Conservation (phyloP, 1,139 yeast genomes). For the Candida pseudoviswanathii region DNA sequence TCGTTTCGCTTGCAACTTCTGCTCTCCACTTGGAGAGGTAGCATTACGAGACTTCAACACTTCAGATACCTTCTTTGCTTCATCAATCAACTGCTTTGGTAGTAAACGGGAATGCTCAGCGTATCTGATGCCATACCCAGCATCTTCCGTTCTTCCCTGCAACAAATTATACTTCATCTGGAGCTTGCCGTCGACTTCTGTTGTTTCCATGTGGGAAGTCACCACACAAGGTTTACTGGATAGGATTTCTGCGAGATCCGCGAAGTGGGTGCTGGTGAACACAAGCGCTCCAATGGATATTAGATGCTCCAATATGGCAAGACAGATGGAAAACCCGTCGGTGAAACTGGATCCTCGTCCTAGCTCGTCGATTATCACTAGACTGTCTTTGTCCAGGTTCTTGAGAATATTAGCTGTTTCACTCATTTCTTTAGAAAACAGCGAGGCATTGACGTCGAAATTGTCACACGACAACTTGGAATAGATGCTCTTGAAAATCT, state of each 20-base stretch:
- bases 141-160: slow-evolving; percentile 21
- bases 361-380: slow-evolving; percentile 52
- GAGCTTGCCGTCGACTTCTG: slow-evolving; percentile 19
- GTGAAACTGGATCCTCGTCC: slow-evolving; percentile 50
- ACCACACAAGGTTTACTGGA: slow-evolving; percentile 28
- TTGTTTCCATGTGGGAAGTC: slow-evolving; percentile 28
- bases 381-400: slow-evolving; percentile 30
- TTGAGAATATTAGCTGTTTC: slow-evolving; percentile 46
- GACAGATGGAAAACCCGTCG: slow-evolving; percentile 43
- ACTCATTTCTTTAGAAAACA: slow-evolving; percentile 53
- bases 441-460: slow-evolving; percentile 41
- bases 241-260: slow-evolving; percentile 33
- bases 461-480: slow-evolving; percentile 50
- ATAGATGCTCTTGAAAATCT: slow-evolving; percentile 41
- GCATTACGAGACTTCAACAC: slow-evolving; percentile 12
- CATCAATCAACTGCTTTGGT: slow-evolving; percentile 20
- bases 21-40: slow-evolving; percentile 3
- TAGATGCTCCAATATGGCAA: slow-evolving; percentile 38
- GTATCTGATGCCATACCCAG: slow-evolving; percentile 29
- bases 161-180: slow-evolving; percentile 28
- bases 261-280: slow-evolving; percentile 42
- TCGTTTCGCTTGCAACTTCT: slow-evolving; percentile 11
- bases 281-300: slow-evolving; percentile 25
- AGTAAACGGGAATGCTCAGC: slow-evolving; percentile 24
- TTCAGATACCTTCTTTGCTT: slow-evolving; percentile 26